Percentiles rank a stretch among this genome's conserved stretches.
Conservation (phyloP, 140 eudicot genomes). For the Cichorium intybus region DNA sequence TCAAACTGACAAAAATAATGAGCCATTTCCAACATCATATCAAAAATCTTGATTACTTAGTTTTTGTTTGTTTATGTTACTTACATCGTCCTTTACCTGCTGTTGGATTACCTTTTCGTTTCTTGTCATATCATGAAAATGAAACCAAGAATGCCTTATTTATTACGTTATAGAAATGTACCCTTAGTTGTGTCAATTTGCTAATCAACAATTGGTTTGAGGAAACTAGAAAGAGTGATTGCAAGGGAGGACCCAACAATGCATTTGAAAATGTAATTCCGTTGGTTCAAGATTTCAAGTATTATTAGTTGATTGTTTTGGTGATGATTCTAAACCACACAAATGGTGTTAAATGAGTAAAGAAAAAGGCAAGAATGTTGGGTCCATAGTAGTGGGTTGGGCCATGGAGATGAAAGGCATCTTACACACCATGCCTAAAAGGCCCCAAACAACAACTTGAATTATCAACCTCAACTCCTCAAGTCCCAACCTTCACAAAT, state of each 20-base stretch:
- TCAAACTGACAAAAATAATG: too few species aligned
- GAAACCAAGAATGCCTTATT: too few species aligned
- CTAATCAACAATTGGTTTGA: not conserved
- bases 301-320: constrained; percentile 1
- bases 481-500: not conserved
- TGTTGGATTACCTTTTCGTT: too few species aligned
- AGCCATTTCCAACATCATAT: too few species aligned
- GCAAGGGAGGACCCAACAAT: not conserved
- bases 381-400: constrained; percentile 11
- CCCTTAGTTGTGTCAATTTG: not conserved
- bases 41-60: not conserved
- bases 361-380: not conserved
- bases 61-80: not conserved
- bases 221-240: not conserved
- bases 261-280: not conserved
- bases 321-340: constrained; percentile 18
- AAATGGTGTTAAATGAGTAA: constrained; percentile 8
- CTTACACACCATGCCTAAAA: constrained; percentile 1
- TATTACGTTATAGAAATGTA: too few species aligned
- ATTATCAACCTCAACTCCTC: not conserved
- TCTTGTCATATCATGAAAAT: not conserved
- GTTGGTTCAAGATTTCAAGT: constrained; percentile 15
- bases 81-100: too few species aligned
- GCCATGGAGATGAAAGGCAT: constrained; percentile 21
- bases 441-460: constrained; percentile 21